Evolutionary conservation across 2,329 filamentous ascomycete genomes (phyloP), one percentile per base, ranked within the genome.

Genomic region (Pseudocercospora crystallina): DNA sequence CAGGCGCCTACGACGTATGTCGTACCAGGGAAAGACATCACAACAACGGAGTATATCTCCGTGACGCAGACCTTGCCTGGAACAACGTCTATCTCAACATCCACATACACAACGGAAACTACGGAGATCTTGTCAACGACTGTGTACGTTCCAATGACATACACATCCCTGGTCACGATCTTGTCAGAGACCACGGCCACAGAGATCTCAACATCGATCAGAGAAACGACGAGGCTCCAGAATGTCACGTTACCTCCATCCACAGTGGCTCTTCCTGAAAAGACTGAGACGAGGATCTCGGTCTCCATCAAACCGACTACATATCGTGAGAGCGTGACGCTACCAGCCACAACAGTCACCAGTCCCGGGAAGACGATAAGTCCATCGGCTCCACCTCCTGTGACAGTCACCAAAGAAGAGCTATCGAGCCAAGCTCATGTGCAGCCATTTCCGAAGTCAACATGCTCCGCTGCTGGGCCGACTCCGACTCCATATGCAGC

Each of bases 401-500:
- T 39, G 26, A 47, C 35, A 2, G 5, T 47, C 13, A 47, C 44
- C 3, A 37, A 39, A 5, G 13, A 5, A 9, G 14, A 5, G 2
- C 44, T 35, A n/a, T 26, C 10, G 15, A 3, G 29, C 14, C 20
- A 26, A 26, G 20, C 20, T 26, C 20, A 13, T 13, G 39, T 31
- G 20, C 40, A 13, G n/a, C 40, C 13, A 26, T 8, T 9, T 15
- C 9, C 14, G 15, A 40, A 40, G 29, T 31, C 48, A 29, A 13
- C 10, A 10, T 58, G 49, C 33, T 42, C 43, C 2, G 15, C 36
- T n/a, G 17, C 37, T 17, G 47, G 43, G 2, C n/a, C 45, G 1
- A 46, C 43, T 5, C 33, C 47, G 2, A 33, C 38, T 1, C 39
- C 51, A 2, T 48, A 53, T 32, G 26, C 52, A 2, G 44, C 40